Evolutionary conservation across 345 rosid genomes (phyloP), one percentile per base, ranked within the genome.

Genomic region (Citrus sinensis): DNA sequence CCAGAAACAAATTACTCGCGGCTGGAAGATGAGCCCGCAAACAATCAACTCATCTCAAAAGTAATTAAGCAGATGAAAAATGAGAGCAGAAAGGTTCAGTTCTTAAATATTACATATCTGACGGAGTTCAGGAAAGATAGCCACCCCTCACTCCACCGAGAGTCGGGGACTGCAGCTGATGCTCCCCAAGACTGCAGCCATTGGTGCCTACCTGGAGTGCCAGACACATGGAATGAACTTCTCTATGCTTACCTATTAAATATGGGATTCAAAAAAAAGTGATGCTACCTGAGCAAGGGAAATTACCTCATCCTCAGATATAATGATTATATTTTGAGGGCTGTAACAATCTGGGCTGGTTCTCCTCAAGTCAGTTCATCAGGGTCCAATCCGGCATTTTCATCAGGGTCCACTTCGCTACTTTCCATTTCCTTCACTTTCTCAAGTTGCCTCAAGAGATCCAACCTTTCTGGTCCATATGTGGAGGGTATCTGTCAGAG

Each of bases 101-200:
- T 87, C 79, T 81, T 94, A 70, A 91, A 96, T 87, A 89, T 94
- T 49, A 92, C 95, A 75, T 81, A 85, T 82, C 81, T 94, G 86
- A 83, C 98, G 11, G 91, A 85, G 87, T 86, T 85, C 79, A 90
- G 97, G 74, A 86, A 79, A 27, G 96, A 95, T 19, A 90, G 90
- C 46, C 98, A 97, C 75, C 98, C 98, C 32, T 91, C 98, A 46
- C 83, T 76, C 73, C 79, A 91, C 83, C 89, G 95, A n/a, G 94
- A 90, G 84, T 84, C 85, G 2, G 90, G 91, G 5, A 93, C 90
- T 73, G 85, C 86, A 2, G 70, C 73, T 60, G 81, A 82, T 76
- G 94, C 94, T 82, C 92, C 99, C 9, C 94, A 94, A 80, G 98
- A 93, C 78, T 93, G 97, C 86, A 92, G 98, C 87, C 98, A 93